Conservation (phyloP, 768 basidiomycete species). For the Dentipellis sp. region DNA sequence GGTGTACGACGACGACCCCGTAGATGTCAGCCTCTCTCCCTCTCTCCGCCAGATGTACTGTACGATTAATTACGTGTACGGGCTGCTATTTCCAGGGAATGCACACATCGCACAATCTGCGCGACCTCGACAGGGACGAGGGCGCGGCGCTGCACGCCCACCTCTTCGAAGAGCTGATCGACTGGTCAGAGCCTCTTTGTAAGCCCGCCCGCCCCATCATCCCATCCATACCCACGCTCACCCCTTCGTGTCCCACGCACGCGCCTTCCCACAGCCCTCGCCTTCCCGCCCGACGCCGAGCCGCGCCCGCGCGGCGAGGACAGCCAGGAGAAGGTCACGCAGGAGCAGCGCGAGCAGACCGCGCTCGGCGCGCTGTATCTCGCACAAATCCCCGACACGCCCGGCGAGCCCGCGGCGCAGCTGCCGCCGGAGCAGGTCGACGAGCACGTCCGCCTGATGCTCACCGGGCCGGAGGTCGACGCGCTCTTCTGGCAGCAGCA, state of each 20-base stretch:
- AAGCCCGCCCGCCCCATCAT: slow-evolving; percentile 26
- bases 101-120: slow-evolving; percentile 61
- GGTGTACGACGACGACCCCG: slow-evolving; percentile 81
- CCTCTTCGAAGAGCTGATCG: slow-evolving; percentile 77
- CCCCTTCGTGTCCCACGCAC: slow-evolving; percentile 13
- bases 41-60: slow-evolving; percentile 28
- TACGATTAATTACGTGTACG: slow-evolving; percentile 41
- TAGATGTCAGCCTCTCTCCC: slow-evolving; percentile 65
- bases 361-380: slow-evolving; percentile 72
- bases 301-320: slow-evolving; percentile 46
- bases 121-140: slow-evolving; percentile 83
- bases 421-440: slow-evolving; percentile 57
- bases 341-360: slow-evolving; percentile 73
- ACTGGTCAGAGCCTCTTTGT: slow-evolving; percentile 81
- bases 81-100: slow-evolving; percentile 50
- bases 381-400: slow-evolving; percentile 65
- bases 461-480: slow-evolving; percentile 59
- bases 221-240: slow-evolving; percentile 4
- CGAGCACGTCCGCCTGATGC: slow-evolving; percentile 53
- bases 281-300: slow-evolving; percentile 52
- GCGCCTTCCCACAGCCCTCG: slow-evolving; percentile 39
- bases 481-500: slow-evolving; percentile 51
- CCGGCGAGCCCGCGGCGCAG: slow-evolving; percentile 54
- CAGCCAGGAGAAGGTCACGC: slow-evolving; percentile 59
- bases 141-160: slow-evolving; percentile 78